These are phyloP conservation scores for Apophysomyces elegans DNA, from an alignment of 371 early-diverging fungal species.

Conservation along the genomic window DNA sequence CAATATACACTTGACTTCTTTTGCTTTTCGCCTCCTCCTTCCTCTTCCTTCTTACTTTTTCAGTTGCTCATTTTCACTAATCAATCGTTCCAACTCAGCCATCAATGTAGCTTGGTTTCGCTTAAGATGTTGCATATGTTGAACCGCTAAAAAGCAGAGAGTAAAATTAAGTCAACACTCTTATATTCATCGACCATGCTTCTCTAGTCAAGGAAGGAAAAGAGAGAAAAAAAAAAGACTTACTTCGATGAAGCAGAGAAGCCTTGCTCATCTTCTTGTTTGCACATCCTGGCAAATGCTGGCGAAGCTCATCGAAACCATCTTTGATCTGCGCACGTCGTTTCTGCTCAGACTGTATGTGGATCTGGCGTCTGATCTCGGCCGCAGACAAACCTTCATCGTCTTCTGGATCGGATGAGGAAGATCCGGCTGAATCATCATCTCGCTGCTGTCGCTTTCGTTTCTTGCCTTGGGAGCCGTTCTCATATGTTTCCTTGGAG, in stretches of 20 bases:
- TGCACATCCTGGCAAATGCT: constrained; percentile 54
- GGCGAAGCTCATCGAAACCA: constrained; percentile 58
- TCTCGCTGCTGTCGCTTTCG: constrained; percentile 34
- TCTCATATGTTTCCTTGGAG: constrained; percentile 54
- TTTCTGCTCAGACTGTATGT: constrained; percentile 59
- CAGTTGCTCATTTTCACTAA: constrained; percentile 51
- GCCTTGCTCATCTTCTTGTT: constrained; percentile 66
- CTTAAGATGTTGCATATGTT: constrained; percentile 56
- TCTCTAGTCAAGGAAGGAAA: constrained; percentile 1
- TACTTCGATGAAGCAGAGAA: constrained; percentile 56
- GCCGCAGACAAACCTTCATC: constrained; percentile 36
- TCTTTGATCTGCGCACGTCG: constrained; percentile 58
- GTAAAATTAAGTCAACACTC: background rate
- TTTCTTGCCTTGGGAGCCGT: constrained; percentile 47
- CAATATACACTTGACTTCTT: background rate
- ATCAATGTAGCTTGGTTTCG: constrained; percentile 47
- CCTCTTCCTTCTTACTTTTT: constrained; percentile 40
- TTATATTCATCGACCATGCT: background rate
- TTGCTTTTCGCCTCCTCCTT: background rate
- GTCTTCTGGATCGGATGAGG: constrained; percentile 22
- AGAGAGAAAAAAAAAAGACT: constrained; percentile 12
- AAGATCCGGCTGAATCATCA: background rate
- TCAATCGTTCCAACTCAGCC: constrained; percentile 51
- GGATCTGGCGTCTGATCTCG: constrained; percentile 55
- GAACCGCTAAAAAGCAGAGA: constrained; percentile 39